Evolutionary conservation across 1,284 basidiomycete genomes (phyloP).

Genomic region (Papiliotrema flavescens): DNA sequence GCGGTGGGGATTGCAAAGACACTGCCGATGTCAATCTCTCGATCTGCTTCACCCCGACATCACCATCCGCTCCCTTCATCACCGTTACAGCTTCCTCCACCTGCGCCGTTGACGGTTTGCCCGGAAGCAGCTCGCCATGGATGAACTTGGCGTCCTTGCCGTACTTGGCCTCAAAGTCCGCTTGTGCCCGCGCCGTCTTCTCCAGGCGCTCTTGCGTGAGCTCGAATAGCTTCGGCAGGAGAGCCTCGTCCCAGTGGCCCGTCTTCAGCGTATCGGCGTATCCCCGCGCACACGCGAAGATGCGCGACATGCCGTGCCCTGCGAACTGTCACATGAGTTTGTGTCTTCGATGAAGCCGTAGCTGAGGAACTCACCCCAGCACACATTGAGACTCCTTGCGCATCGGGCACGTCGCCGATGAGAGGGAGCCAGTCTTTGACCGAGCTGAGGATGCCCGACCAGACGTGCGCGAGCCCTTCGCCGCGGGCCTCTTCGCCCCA

Average conservation of each 20-base stretch:
- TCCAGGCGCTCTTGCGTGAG: conserved; percentile 17
- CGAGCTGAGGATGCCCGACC: conserved; percentile 22
- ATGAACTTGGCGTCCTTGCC: no score
- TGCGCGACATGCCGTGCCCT: conserved; percentile 24
- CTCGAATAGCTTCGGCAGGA: conserved; percentile 17
- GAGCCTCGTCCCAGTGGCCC: conserved; percentile 13
- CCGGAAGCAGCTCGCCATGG: no score
- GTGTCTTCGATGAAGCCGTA: no score
- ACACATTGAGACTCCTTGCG: conserved; percentile 15
- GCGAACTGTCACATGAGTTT: conserved; percentile 2
- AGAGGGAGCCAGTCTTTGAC: conserved; percentile 25
- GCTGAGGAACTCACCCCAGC: not conserved
- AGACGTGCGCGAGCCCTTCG: conserved; percentile 22
- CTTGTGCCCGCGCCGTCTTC: not conserved
- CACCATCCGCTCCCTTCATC: no score
- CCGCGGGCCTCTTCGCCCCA: conserved; percentile 23
- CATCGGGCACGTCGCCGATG: conserved; percentile 24
- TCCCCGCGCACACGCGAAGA: conserved; percentile 17
- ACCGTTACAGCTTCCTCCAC: no score
- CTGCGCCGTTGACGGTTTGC: no score
- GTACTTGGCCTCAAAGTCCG: no score
- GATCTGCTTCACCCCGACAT: no score
- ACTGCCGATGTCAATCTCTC: no score
- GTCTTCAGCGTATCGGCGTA: conserved; percentile 17
- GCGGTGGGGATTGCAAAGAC: no score